Conservation (phyloP, 805 yeast genomes). For the Kodamaea kaohsiungensis region DNA sequence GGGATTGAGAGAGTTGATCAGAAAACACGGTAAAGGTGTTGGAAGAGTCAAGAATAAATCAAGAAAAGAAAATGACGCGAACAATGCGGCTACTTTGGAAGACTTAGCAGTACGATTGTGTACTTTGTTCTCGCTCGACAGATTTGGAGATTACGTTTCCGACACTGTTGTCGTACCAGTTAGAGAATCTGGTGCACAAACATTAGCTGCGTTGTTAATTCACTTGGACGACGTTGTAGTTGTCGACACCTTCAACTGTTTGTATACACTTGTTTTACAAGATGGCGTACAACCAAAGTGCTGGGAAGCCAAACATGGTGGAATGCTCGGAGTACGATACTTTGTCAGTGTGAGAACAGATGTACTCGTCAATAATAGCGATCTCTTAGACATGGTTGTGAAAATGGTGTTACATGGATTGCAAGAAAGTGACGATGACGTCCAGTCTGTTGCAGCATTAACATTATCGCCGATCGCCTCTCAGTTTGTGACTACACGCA, state of each 20-base stretch:
- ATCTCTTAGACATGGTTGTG: slow-evolving; percentile 68
- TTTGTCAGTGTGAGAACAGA: slow-evolving; percentile 88
- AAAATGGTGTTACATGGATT: slow-evolving; percentile 86
- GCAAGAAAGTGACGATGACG: slow-evolving; percentile 82
- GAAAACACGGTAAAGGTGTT: slow-evolving; percentile 80
- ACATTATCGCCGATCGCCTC: slow-evolving; percentile 86
- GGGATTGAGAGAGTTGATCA: slow-evolving; percentile 84
- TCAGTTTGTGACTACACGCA: slow-evolving; percentile 74
- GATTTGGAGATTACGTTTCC: slow-evolving; percentile 95
- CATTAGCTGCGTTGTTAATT: slow-evolving; percentile 83
- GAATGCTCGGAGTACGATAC: slow-evolving; percentile 89
- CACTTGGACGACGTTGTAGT: slow-evolving; percentile 66
- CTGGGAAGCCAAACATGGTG: slow-evolving; percentile 99
- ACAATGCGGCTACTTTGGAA: slow-evolving; percentile 73
- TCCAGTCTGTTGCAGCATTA: slow-evolving; percentile 95
- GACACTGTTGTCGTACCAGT: slow-evolving; percentile 99
- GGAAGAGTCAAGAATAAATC: slow-evolving; percentile 74
- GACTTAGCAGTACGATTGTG: slow-evolving; percentile 85
- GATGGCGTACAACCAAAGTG: slow-evolving; percentile 51
- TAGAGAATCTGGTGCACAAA: slow-evolving; percentile 93
- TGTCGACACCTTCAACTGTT: slow-evolving; percentile 59
- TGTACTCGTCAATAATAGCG: slow-evolving; percentile 59
- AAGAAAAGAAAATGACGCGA: slow-evolving; percentile 57
- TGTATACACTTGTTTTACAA: slow-evolving; percentile 73
- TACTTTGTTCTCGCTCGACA: slow-evolving; percentile 85